Evolutionary conservation across 2,329 filamentous ascomycete genomes (phyloP).

Genomic region (Cladophialophora yegresii): DNA sequence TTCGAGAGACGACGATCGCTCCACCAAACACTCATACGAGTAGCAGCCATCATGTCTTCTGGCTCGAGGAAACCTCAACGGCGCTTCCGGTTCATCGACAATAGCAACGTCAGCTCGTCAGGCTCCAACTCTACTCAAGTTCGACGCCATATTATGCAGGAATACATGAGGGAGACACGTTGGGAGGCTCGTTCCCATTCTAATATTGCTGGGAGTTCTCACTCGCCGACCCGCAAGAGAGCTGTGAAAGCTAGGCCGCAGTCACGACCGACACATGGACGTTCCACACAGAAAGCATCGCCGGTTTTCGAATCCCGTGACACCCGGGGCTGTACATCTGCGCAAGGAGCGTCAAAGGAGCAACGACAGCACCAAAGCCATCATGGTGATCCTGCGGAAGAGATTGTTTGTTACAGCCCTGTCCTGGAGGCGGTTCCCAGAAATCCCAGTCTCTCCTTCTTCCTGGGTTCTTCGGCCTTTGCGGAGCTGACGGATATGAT

Average conservation of each 20-base stretch:
- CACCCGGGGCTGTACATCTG: not conserved
- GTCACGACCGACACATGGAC: slow-evolving; percentile 6
- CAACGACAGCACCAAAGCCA: not conserved
- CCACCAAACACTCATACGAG: not conserved
- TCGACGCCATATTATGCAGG: slow-evolving; percentile 50
- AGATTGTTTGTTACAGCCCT: not conserved
- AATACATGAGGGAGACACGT: slow-evolving; percentile 31
- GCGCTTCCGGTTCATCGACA: slow-evolving; percentile 48
- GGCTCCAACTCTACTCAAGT: slow-evolving; percentile 44
- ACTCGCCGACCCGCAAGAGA: slow-evolving; percentile 11
- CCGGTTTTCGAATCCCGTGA: not conserved
- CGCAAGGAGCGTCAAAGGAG: slow-evolving; percentile 1
- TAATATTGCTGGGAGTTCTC: slow-evolving; percentile 2
- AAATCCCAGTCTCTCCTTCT: slow-evolving; percentile 8
- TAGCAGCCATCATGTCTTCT: slow-evolving; percentile 3
- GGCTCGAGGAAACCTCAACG: slow-evolving; percentile 22
- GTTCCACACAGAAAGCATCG: not conserved
- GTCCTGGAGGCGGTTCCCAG: not conserved
- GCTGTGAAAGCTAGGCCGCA: not conserved
- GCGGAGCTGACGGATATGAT: slow-evolving; percentile 24
- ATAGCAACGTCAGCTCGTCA: slow-evolving; percentile 41
- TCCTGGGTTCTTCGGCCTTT: slow-evolving; percentile 21
- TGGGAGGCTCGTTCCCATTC: slow-evolving; percentile 23
- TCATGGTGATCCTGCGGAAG: slow-evolving; percentile 1
- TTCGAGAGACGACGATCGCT: not conserved